phyloP scores from a whole-genome alignment of 1,284 basidiomycete genomes.

The Meira miltonrushii region DNA sequence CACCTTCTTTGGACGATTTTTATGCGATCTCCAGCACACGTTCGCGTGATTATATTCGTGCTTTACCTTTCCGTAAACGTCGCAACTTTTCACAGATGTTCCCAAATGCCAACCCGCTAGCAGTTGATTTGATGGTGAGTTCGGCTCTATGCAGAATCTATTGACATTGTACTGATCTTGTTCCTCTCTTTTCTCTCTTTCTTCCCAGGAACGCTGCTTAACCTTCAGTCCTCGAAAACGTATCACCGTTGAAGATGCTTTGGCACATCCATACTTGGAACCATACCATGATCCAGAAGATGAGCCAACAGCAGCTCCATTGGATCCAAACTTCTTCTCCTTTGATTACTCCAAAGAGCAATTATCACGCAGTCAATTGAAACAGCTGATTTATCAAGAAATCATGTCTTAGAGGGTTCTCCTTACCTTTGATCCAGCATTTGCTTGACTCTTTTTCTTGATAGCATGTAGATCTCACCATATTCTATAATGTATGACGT shows the following conservation, averaged over 20 bases:
- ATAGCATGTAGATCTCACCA: background rate
- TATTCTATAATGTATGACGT: too few relatives aligned
- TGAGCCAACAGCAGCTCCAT: conserved; percentile 44
- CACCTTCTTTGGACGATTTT: conserved; percentile 83
- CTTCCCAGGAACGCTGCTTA: conserved; percentile 65
- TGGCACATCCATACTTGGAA: conserved; percentile 49
- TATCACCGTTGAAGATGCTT: conserved; percentile 49
- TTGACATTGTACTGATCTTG: background rate
- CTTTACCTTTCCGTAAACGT: conserved; percentile 68
- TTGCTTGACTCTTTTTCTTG: background rate
- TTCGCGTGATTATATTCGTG: conserved; percentile 82
- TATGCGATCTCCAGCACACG: conserved; percentile 79
- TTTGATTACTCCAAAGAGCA: conserved; percentile 54
- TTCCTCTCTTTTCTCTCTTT: too few relatives aligned
- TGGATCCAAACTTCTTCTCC: conserved; percentile 49
- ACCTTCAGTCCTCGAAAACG: conserved; percentile 58
- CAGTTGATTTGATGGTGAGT: conserved; percentile 83
- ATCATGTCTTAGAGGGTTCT: background rate
- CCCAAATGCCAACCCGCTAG: conserved; percentile 53
- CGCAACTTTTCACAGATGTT: conserved; percentile 22
- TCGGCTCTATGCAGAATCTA: conserved; percentile 58
- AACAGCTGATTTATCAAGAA: conserved; percentile 47
- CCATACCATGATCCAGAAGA: conserved; percentile 52
- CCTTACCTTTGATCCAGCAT: background rate
- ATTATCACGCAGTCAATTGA: conserved; percentile 53